Evolutionary conservation across 495 filamentous ascomycete genomes (phyloP), one percentile per base, ranked within the genome.

Genomic region (Aspergillus sclerotioniger): DNA sequence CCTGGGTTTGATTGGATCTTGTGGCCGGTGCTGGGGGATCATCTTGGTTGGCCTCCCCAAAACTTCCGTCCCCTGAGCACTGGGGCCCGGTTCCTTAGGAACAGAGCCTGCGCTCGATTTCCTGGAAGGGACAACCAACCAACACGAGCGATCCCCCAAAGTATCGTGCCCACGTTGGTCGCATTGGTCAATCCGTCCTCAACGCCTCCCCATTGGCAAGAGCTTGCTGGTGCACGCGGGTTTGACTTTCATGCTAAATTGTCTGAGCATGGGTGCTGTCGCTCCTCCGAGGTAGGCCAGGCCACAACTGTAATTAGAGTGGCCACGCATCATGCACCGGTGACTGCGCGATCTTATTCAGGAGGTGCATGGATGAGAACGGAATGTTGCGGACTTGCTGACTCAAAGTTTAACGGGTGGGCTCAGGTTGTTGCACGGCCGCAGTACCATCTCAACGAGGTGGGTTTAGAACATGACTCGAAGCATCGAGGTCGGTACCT

Each of bases 21-120:
- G 16, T 25, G 1, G 1, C 58, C 58, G 58, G 50, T n/a, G 21
- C 35, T 33, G 44, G 25, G 28, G 16, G 53, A 29, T 33, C 46
- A 51, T 44, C 58, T 19, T 28, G 21, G n/a, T 25, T 55, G 52
- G 58, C 29, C 48, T 56, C 51, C 54, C 51, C 60, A 55, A 54
- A 51, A 46, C 49, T 56, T 61, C 35, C 53, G 53, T 47, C 59
- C 51, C 58, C 58, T 61, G 58, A 60, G 49, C 17, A 25, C 48
- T 28, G 56, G 56, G 48, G 21, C 44, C 44, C 50, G 33, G 33
- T 56, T 32, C 54, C 46, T 56, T 19, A 54, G 16, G 44, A 25
- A 17, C 33, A 4, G 13, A 20, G 31, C 39, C 44, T 13, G 13
- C 13, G 51, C 57, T 60, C 51, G 28, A 54, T 25, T 55, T 62